Evolutionary conservation across 2,329 filamentous ascomycete genomes (phyloP), one percentile per base, ranked within the genome.

Genomic region (Hypoxylon sp.): DNA sequence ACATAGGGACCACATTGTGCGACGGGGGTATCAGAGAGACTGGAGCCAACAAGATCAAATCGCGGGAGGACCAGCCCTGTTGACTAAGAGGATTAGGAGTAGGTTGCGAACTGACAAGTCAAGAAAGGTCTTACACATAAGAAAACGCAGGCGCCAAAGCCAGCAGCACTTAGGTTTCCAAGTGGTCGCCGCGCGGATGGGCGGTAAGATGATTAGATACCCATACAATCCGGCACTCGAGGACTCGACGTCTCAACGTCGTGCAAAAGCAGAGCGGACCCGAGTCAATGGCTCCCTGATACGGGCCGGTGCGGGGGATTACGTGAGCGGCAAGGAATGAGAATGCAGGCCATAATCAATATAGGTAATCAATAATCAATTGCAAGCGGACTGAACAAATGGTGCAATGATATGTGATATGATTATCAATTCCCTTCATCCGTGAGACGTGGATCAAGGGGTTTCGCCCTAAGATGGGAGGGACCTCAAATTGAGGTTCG

Each of bases 281-380:
- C 61, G 61, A 60, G 45, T 61, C 42, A 51, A 57, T 61, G 67
- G 58, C 14, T 46, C n/a, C n/a, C 64, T 54, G 54, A 54, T 55
- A 57, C 54, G 61, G 54, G 38, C 46, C 53, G 64, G 49, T 57
- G 64, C 57, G 64, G 64, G 57, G 61, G 64, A 65, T 69, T 66
- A 69, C 49, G 63, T 66, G 59, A 64, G 63, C 36, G 11, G 14
- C 24, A 40, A 33, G 38, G 30, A 46, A 45, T 28, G 52, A 6
- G 14, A 48, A 53, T 36, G 58, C 44, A 38, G 42, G 55, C 46
- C 44, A 30, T 46, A 20, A 60, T 53, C 40, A 48, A 46, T 55
- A 50, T 20, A 40, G n/a, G 36, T 20, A 40, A 40, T 40, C 30
- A 40, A 46, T 54, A 54, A 20, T 53, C 38, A 45, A 46, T 46